Percentiles rank a stretch among this genome's conserved stretches.
Evolutionary conservation across 2,329 filamentous ascomycete species (phyloP).

Genomic region (Calonectria montana): DNA sequence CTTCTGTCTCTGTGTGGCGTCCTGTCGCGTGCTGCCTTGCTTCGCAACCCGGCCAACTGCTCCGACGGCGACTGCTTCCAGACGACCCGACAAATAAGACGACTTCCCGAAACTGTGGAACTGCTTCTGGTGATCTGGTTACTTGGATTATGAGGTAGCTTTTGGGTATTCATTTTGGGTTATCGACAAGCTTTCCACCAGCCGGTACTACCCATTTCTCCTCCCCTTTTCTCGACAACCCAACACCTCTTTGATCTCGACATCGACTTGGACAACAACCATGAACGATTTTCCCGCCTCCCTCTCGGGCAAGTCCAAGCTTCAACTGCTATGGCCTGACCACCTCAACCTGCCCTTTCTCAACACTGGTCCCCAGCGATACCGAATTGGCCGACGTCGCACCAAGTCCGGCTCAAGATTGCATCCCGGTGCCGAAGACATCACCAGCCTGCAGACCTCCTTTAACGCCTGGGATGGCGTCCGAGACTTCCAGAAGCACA

Average conservation of each 20-base stretch:
- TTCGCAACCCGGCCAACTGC: constrained; percentile 17
- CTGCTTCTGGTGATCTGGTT: constrained; percentile 33
- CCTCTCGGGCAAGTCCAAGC: constrained; percentile 54
- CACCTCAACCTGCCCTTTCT: constrained; percentile 56
- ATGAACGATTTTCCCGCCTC: constrained; percentile 55
- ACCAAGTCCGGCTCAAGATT: constrained; percentile 53
- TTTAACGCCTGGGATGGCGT: constrained; percentile 85
- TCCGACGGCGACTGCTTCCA: constrained; percentile 37
- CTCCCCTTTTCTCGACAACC: constrained; percentile 6
- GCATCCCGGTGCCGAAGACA: constrained; percentile 61
- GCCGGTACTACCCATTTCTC: constrained; percentile 22
- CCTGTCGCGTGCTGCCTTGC: constrained; percentile 40
- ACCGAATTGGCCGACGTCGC: constrained; percentile 52
- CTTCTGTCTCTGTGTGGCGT: constrained; percentile 34
- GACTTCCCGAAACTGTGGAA: constrained; percentile 27
- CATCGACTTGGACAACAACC: constrained; percentile 28
- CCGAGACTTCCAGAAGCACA: constrained; percentile 78
- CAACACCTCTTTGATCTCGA: constrained; percentile 18
- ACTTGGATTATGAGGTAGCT: constrained; percentile 51
- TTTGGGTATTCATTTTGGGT: constrained; percentile 48
- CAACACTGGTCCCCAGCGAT: constrained; percentile 55
- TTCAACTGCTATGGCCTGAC: constrained; percentile 54
- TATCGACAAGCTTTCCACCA: constrained; percentile 35
- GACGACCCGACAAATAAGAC: constrained; percentile 33
- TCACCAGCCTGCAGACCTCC: constrained; percentile 83